phyloP scores from a whole-genome alignment of 2,329 filamentous ascomycete species.

The Fusarium citri region DNA sequence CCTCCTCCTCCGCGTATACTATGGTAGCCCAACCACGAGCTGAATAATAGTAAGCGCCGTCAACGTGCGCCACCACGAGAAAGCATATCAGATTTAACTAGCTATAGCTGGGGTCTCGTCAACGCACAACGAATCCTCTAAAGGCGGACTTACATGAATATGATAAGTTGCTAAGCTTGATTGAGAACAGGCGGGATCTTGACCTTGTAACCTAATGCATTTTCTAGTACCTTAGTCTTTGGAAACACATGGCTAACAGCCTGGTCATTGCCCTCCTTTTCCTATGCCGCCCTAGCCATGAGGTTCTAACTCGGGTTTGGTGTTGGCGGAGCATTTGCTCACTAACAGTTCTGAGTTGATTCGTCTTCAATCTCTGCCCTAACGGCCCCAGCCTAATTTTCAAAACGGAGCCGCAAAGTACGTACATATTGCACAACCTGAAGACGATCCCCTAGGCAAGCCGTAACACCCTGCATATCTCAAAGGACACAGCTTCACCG shows the following conservation, averaged over 20 bases:
- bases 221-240: slow-evolving; percentile 4
- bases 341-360: slow-evolving; percentile 7
- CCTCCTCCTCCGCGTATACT: background rate
- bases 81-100: background rate
- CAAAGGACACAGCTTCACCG: slow-evolving; percentile 27
- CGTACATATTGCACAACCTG: slow-evolving; percentile 4
- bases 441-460: slow-evolving; percentile 5
- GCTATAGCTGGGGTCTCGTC: background rate
- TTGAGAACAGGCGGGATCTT: background rate
- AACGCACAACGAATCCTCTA: background rate
- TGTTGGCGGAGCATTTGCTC: slow-evolving; percentile 2
- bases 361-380: slow-evolving; percentile 4
- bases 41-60: background rate
- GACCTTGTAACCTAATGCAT: background rate
- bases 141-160: background rate
- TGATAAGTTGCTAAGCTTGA: background rate
- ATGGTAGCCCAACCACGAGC: background rate
- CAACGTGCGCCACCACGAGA: background rate
- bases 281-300: slow-evolving; percentile 8
- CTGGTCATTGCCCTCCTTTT: slow-evolving; percentile 12
- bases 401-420: slow-evolving; percentile 40
- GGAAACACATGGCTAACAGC: slow-evolving; percentile 6
- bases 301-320: slow-evolving; percentile 1
- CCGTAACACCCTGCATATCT: slow-evolving; percentile 29
- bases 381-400: background rate